Conservation (phyloP, 352 stramenopile species). For the Saprolegnia diclina region DNA sequence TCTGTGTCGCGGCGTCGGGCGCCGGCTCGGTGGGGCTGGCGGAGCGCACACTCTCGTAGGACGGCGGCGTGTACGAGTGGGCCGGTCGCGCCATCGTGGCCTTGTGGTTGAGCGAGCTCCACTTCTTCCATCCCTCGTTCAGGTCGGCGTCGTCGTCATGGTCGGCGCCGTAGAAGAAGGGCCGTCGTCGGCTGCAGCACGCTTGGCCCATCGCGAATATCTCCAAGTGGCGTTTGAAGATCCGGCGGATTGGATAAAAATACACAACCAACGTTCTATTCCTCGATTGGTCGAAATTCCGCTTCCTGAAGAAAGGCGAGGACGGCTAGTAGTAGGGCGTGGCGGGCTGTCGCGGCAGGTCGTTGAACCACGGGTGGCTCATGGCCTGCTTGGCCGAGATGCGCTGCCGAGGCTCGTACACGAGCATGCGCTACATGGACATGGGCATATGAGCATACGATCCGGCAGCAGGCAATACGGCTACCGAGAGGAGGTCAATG, state of each 20-base stretch:
- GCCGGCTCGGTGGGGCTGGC: neutral
- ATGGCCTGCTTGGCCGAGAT: conserved; percentile 79
- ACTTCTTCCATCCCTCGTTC: conserved; percentile 10
- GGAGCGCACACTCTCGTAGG: neutral
- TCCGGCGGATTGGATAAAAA: neutral
- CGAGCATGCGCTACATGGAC: conserved; percentile 54
- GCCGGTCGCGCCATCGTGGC: neutral
- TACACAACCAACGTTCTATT: conserved; percentile 5
- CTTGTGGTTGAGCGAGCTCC: conserved; percentile 23
- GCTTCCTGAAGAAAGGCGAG: neutral
- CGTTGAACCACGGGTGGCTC: conserved; percentile 80
- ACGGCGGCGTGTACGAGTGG: conserved; percentile 1
- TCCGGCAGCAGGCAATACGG: conserved; percentile 27
- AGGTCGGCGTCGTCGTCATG: conserved; percentile 3
- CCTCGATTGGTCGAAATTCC: neutral
- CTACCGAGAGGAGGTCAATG: conserved; percentile 72
- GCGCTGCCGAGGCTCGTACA: conserved; percentile 70
- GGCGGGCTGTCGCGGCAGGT: conserved; percentile 55
- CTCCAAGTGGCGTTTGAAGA: conserved; percentile 5
- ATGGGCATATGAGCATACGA: conserved; percentile 25
- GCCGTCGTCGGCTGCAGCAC: conserved; percentile 1
- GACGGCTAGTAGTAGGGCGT: conserved; percentile 6
- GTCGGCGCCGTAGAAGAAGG: conserved; percentile 1
- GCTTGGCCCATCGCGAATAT: conserved; percentile 7
- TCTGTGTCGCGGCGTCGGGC: neutral